Evolutionary conservation across 2,329 filamentous ascomycete species (phyloP), one percentile per base, ranked within the genome.

Genomic region (Penicillium rolfsii): DNA sequence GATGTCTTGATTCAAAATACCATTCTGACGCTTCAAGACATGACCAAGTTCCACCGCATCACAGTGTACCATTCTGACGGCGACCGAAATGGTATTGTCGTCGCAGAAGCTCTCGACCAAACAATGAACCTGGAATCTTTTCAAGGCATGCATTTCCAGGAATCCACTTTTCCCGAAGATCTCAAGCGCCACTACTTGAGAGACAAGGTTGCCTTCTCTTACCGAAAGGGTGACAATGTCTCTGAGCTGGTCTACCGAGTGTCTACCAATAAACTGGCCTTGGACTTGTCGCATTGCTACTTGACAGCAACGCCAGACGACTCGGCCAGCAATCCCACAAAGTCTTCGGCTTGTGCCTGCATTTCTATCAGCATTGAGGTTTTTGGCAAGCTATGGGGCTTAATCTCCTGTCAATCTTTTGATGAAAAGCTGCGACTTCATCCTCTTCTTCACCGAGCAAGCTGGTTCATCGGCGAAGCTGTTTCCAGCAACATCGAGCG

Each of bases 291-390:
- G 2, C 89, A 94, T 69, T 85, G 89, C 0, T 95, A 96, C 71
- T 84, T 96, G 2, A 85, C 91, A 55, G 90, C 91, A 57, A 93
- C 96, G 87, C 93, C 91, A 53, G 93, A 94, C 69, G 93, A 94
- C 2, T 82, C 80, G 11, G 91, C 94, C 70, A 95, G 26, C 12
- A 30, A 95, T 90, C 89, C 87, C 12, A 90, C 95, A 0, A 85
- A 91, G 16, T 19, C 36, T 14, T 43, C 36, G 16, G 24, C 26
- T n/a, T 30, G 16, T 22, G 91, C 91, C 0, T 96, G 91, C 65
- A 94, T 96, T 90, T 96, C 91, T 1, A 93, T 96, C 61, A 93
- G 91, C 0, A 91, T 96, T 69, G 93, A 91, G 65, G 91, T 91
- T 0, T 96, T 96, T 70, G 83, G 85, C 66, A 90, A 96, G 69